Base-by-base conservation (phyloP, 257 asterid genomes). In the Solanum peruvianum region DNA sequence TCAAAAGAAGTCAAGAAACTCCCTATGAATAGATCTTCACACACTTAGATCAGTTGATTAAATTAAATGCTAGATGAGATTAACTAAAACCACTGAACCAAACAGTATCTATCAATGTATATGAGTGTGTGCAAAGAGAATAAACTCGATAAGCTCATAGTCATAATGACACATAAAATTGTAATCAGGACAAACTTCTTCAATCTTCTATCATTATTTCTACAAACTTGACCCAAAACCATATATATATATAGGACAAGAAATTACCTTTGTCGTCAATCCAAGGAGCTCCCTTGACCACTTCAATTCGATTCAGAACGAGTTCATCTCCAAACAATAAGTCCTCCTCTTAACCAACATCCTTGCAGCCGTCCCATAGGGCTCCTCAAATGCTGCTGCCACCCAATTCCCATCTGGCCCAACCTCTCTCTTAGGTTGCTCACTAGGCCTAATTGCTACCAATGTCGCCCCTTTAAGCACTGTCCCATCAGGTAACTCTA, bases 321-420 rank as follows among this genome's bases (percentile, higher is more conserved):
- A 94, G 95, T 96, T 96, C 98, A 96, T 96, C 89, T 96, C 99
- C 88, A 96, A 89, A 90, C 98, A 96, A 78, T 94, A 94, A 27
- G 99, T 94, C 93, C 98, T 94, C 92, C 98, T 87, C 93, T 92
- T 96, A 82, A 92, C 91, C 95, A 96, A 86, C 98, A 94, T 94
- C 93, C 93, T 96, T 0, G 94, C 96, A 86, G 99, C 99, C 42
- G 94, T 89, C 80, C 93, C 91, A 67, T 80, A 96, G 2, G 99
- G 98, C 90, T 94, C 98, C 87, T 94, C 98, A 89, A 96, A 96
- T 35, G 94, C 93, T 0, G 95, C 89, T 1, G 92, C 95, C 11
- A 96, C 94, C 98, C 94, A 96, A 86, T 87, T 90, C 69, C 91
- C 94, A 86, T 93, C 98, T 0, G 92, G 88, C 47, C 91, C 90